Evolutionary conservation across 2,329 filamentous ascomycete species (phyloP), one percentile per base, ranked within the genome.

Genomic region (Fusarium guadeloupense): DNA sequence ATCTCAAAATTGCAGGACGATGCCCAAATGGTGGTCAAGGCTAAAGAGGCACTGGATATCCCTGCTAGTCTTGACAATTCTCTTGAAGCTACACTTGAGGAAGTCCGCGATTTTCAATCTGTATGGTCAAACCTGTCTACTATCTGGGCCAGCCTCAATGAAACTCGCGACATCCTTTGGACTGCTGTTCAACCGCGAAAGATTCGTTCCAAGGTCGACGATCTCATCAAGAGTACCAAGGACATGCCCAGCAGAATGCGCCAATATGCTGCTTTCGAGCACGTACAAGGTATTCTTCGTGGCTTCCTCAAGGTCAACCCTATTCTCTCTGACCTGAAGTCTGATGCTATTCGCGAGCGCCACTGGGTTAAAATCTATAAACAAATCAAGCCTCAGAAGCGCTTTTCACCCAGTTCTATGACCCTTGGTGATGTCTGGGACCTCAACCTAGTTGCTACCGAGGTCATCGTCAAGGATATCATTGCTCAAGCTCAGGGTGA

Each of bases 301-400:
- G 89, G 93, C 60, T 85, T 96, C 42, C 83, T 97, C 62, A 98
- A 97, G 75, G 92, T 96, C 68, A 99, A 98, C 72, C 83, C 89
- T 10, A 83, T 97, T 28, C 83, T 99, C 4, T 86, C 88, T 5
- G 95, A 99, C 64, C 83, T 99, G 75, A 97, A 97, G 73, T 97
- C 94, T 1, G 95, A 99, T 76, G 94, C 95, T 14, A 93, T 99
- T 54, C 89, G 93, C 39, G 96, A 99, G 75, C 87, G 95, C 46
- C 95, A 99, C 73, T 99, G 95, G 95, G 87, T 90, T 57, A 97
- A 96, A 78, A 97, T 99, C 43, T 99, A 96, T 85, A 99, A 98
- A 79, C 88, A 92, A 45, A 84, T 99, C 62, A 95, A 90, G 74
- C 95, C 95, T 2, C 91, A 91, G 55, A 96, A 96, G 77, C 88